Evolutionary conservation across 257 asterid species (phyloP).

Genomic region (Oldenlandia corymbosa): DNA sequence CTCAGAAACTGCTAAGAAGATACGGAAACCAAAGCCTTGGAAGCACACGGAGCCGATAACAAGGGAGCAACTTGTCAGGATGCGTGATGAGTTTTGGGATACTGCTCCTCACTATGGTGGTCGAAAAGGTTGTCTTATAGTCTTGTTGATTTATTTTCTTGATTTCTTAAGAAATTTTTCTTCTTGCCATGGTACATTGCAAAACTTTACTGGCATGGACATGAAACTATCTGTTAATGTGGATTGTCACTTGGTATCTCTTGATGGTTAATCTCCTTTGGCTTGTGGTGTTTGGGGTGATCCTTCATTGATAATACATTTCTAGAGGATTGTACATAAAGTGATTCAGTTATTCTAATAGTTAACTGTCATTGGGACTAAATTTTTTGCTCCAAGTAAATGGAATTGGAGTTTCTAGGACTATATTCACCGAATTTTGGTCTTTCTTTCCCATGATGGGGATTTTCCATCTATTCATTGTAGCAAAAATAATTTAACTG

Average conservation of each 20-base stretch:
- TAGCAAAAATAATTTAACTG: too few species aligned
- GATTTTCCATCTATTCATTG: too few species aligned
- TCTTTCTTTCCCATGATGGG: neutral
- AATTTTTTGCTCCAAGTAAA: neutral
- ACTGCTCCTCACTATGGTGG: conserved; percentile 94
- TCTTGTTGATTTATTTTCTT: neutral
- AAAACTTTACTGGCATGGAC: neutral
- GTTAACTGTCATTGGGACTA: neutral
- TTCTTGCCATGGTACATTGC: neutral
- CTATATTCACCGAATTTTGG: neutral
- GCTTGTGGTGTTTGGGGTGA: neutral
- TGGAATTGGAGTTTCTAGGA: neutral
- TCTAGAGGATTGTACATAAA: neutral
- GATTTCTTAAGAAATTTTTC: neutral
- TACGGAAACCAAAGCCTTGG: conserved; percentile 74
- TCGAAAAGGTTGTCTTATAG: conserved; percentile 43
- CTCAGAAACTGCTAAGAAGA: conserved; percentile 41
- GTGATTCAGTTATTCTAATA: neutral
- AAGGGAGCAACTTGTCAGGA: conserved; percentile 59
- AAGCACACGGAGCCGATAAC: conserved; percentile 80
- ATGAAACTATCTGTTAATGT: neutral
- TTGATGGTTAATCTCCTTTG: neutral
- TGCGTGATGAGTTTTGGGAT: conserved; percentile 87
- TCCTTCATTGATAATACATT: neutral
- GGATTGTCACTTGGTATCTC: neutral